phyloP scores from a whole-genome alignment of 176 grass and related monocot species.

The Oryza nivara region DNA sequence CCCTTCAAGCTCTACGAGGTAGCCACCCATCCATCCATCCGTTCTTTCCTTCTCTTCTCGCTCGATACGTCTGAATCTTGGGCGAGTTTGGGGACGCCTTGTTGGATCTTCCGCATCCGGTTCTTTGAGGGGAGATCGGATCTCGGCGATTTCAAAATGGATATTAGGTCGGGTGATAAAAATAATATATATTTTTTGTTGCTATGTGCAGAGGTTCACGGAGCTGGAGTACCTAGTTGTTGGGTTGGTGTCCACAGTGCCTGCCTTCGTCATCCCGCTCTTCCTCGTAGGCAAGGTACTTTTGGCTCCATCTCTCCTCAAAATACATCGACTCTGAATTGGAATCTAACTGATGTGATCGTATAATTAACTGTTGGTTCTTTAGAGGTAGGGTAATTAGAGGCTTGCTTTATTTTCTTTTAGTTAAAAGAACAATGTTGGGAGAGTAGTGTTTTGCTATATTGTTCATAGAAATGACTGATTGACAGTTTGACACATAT shows the following conservation, averaged over 20 bases:
- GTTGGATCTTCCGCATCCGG: not conserved
- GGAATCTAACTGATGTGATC: not conserved
- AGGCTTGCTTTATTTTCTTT: not conserved
- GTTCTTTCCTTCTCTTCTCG: not conserved
- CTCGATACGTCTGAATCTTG: slow-evolving; percentile 15
- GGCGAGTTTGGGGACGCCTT: not conserved
- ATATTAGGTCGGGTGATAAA: not conserved
- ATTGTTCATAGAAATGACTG: not conserved
- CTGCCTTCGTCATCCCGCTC: slow-evolving; percentile 76
- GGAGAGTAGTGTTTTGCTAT: not conserved
- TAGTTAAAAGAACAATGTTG: not conserved
- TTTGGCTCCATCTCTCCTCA: not conserved
- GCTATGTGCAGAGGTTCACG: slow-evolving; percentile 67
- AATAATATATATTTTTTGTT: not conserved
- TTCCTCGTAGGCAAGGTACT: slow-evolving; percentile 83
- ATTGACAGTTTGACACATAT: not conserved
- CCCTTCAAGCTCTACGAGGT: slow-evolving; percentile 98
- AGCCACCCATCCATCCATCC: too few relatives aligned
- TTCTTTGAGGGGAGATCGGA: not conserved
- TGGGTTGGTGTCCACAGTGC: slow-evolving; percentile 77
- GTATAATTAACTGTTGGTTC: not conserved
- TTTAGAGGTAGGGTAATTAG: not conserved
- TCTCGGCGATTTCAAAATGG: not conserved
- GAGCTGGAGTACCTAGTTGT: slow-evolving; percentile 91
- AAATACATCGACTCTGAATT: not conserved